Conservation (phyloP, 768 basidiomycete genomes). For the Macrocybe gigantea region DNA sequence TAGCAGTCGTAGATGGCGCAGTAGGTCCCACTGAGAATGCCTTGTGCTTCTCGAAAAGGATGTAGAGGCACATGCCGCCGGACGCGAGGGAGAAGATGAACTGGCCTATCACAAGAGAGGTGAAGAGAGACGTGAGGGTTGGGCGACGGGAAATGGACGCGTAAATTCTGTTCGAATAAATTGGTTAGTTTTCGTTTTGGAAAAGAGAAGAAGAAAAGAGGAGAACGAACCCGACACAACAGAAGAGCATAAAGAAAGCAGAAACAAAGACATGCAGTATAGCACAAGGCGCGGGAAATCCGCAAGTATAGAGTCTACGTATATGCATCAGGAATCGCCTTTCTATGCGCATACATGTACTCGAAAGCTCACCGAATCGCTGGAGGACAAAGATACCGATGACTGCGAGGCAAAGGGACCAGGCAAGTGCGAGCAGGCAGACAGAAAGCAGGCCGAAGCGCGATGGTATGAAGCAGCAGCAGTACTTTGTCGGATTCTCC, state of each 20-base stretch:
- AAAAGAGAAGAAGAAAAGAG: neutral
- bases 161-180: slow-evolving; percentile 9
- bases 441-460: slow-evolving; percentile 5
- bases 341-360: neutral
- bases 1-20: neutral
- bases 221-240: slow-evolving; percentile 13
- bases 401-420: slow-evolving; percentile 7
- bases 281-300: slow-evolving; percentile 13
- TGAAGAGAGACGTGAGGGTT: slow-evolving; percentile 10
- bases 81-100: slow-evolving; percentile 20
- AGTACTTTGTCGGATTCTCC: slow-evolving; percentile 6
- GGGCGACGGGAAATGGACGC: slow-evolving; percentile 7
- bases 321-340: neutral
- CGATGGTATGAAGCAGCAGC: slow-evolving; percentile 2
- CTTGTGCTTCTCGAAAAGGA: slow-evolving; percentile 15
- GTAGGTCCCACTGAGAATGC: neutral
- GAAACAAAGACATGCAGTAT: slow-evolving; percentile 15
- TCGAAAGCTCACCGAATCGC: slow-evolving; percentile 4
- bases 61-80: slow-evolving; percentile 20
- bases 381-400: slow-evolving; percentile 7
- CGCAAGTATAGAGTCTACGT: slow-evolving; percentile 8
- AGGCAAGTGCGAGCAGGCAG: slow-evolving; percentile 4
- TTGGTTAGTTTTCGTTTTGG: neutral
- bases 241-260: slow-evolving; percentile 9
- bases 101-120: slow-evolving; percentile 18